A percentile compares a stretch with the other conserved stretches of the same genome.
phyloP scores from a whole-genome alignment of 192 early-diverging fungal genomes.

The Rhizophagus clarus region DNA sequence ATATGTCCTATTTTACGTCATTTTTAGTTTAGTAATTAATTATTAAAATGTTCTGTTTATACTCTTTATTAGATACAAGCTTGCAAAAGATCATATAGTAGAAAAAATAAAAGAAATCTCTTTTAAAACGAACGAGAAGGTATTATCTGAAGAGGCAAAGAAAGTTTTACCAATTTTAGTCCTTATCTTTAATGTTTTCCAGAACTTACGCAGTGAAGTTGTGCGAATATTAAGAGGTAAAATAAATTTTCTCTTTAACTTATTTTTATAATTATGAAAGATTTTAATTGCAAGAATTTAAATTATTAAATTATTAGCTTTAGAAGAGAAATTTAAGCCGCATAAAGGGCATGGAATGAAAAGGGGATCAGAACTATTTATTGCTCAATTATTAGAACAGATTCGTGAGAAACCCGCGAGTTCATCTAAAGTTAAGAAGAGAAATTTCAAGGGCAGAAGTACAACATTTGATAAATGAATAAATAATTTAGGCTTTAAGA shows the following conservation, averaged over 20 bases:
- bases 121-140: background rate
- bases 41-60: background rate
- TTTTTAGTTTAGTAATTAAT: background rate
- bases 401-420: background rate
- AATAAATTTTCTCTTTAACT: background rate
- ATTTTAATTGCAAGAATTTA: too few relatives aligned
- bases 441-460: background rate
- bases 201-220: background rate
- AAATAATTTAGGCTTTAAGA: too few relatives aligned
- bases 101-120: background rate
- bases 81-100: background rate
- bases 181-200: background rate
- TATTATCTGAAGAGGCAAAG: background rate
- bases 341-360: background rate
- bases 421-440: background rate
- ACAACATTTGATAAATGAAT: background rate
- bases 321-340: background rate
- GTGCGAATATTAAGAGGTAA: background rate
- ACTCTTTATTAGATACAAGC: background rate
- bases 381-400: background rate
- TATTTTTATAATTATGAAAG: background rate
- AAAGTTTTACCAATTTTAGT: constrained; percentile 1
- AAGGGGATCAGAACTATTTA: background rate
- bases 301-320: background rate
- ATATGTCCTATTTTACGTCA: background rate